phyloP scores from a whole-genome alignment of 1,284 basidiomycete species.

The Leccinum solheimii region DNA sequence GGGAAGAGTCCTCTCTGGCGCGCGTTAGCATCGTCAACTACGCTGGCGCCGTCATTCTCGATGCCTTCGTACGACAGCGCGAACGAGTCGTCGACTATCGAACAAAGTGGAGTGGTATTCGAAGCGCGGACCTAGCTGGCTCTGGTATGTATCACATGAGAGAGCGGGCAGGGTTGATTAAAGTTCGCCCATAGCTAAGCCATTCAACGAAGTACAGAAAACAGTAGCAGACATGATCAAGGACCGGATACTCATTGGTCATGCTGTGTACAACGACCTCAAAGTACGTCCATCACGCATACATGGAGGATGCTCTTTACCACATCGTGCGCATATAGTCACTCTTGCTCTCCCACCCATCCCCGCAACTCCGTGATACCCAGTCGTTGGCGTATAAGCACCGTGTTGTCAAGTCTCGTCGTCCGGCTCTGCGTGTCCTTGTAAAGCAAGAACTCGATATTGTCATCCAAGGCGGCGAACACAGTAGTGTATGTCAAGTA shows the following conservation, averaged over 20 bases:
- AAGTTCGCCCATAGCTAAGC: conserved; percentile 53
- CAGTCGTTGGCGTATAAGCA: conserved; percentile 63
- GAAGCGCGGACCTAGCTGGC: conserved; percentile 71
- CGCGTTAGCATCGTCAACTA: conserved; percentile 93
- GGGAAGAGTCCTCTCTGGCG: conserved; percentile 80
- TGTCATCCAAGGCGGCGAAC: conserved; percentile 86
- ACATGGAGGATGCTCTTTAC: background rate
- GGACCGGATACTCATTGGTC: conserved; percentile 87
- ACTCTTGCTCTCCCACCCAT: conserved; percentile 88
- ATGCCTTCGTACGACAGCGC: conserved; percentile 85
- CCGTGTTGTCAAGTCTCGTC: conserved; percentile 59
- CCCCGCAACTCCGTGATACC: conserved; percentile 80
- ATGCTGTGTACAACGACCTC: conserved; percentile 91
- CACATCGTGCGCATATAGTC: conserved; percentile 49
- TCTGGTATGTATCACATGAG: conserved; percentile 40
- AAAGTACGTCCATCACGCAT: conserved; percentile 52
- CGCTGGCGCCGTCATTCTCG: conserved; percentile 78
- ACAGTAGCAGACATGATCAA: conserved; percentile 78
- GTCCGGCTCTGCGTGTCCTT: conserved; percentile 80
- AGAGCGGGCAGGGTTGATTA: background rate
- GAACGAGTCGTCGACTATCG: conserved; percentile 94
- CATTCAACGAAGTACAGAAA: conserved; percentile 82
- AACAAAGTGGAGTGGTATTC: conserved; percentile 89
- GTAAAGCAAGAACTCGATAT: conserved; percentile 81
- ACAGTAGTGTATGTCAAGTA: conserved; percentile 68